phyloP scores from a whole-genome alignment of 805 yeast genomes.

The Metschnikowia continentalis region DNA sequence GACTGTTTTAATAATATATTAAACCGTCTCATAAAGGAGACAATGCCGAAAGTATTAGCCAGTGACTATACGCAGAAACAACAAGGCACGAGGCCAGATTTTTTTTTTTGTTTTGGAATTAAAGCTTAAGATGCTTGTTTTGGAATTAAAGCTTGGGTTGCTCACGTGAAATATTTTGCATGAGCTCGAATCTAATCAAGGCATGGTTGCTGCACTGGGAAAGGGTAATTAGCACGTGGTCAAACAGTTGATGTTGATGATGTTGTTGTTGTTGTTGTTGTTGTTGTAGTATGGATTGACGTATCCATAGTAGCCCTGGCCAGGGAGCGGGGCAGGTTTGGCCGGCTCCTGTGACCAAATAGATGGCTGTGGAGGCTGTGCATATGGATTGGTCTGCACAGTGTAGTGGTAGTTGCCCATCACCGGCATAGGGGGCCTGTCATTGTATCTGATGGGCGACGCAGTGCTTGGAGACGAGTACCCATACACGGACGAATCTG shows the following conservation, averaged over 20 bases:
- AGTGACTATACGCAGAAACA: not conserved
- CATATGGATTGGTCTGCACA: slow-evolving; percentile 3
- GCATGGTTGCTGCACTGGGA: not conserved
- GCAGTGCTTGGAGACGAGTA: slow-evolving; percentile 25
- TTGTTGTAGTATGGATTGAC: slow-evolving; percentile 32
- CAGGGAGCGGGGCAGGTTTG: slow-evolving; percentile 8
- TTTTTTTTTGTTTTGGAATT: not conserved
- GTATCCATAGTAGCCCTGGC: slow-evolving; percentile 22
- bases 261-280: slow-evolving; percentile 26
- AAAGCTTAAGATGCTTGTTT: not conserved
- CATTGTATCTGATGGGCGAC: slow-evolving; percentile 24
- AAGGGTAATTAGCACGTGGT: slow-evolving; percentile 7
- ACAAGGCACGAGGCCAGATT: not conserved
- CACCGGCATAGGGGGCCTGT: slow-evolving; percentile 10
- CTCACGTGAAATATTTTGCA: not conserved
- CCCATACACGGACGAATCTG: slow-evolving; percentile 14
- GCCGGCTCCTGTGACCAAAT: slow-evolving; percentile 22
- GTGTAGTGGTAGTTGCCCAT: slow-evolving; percentile 3
- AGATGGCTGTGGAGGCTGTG: slow-evolving; percentile 12
- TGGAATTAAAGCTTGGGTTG: not conserved
- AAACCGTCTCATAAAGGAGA: not conserved
- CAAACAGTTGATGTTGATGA: slow-evolving; percentile 16
- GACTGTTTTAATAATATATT: not conserved
- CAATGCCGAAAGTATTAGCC: not conserved
- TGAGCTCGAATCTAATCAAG: not conserved